Base-by-base conservation (phyloP, 495 filamentous ascomycete species). In the Trichoderma orchidacearum region DNA sequence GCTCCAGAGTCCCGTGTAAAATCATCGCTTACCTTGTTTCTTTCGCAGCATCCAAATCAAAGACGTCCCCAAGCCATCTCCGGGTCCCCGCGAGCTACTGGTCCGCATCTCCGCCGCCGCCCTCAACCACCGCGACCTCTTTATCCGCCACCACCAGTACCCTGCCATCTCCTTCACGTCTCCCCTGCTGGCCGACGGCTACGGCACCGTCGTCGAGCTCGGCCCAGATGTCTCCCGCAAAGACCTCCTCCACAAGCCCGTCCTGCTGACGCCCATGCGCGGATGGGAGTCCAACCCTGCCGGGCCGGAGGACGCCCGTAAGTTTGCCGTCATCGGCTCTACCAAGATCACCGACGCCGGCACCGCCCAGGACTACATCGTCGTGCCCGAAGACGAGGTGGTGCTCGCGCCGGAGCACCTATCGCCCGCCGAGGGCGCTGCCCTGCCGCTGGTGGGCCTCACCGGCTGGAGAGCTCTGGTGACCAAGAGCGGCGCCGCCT, bases 81-180 rank as follows among this genome's bases (percentile, higher is more conserved):
- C 87, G 5, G 75, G 80, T 17, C 76, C 79, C 17, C 67, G 70
- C 56, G 80, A 93, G 60, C 68, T 94, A 57, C 73, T 89, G 30
- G 63, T 96, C 57, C 78, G 77, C 57, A 62, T 96, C 63, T 76
- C 77, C 30, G 86, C 89, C 41, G 85, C 84, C 8, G 82, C 90
- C 15, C 82, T 96, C 55, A 96, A 96, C 72, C 91, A 95, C 73
- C 86, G 89, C 55, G 90, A 96, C 68, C 78, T 91, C 62, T 95
- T 95, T 76, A 85, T 93, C 68, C 87, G 90, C 56, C 89, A 92
- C 65, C 85, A 90, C 63, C 81, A 95, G 36, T 96, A 96, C 75
- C 91, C 91, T 0, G 83, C 79, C 53, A 81, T 86, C 57, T 82
- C 87, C 15, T 95, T 94, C 67, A 72, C 79, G 52, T 68, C 80